Evolutionary conservation across 1,284 basidiomycete genomes (phyloP), one percentile per base, ranked within the genome.

Genomic region (Pterulicium gracile): DNA sequence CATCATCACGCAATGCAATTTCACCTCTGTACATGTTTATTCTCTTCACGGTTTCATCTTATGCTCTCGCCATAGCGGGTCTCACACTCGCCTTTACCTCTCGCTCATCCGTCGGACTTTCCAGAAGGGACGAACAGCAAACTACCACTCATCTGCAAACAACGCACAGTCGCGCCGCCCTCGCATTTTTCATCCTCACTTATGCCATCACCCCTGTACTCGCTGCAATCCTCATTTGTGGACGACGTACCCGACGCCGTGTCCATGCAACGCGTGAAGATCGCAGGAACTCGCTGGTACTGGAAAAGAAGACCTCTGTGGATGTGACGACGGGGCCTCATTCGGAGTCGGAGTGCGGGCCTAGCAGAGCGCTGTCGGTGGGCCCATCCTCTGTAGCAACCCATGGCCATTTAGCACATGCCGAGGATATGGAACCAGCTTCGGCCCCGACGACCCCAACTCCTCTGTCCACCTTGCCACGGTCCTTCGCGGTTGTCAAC

Each of bases 11-110:
- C 21, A 57, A 48, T 46, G 58, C 56, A 42, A 46, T 59, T 20
- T 50, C 50, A 4, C 53, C 70, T 46, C 51, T 64, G 43, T 72
- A 65, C 52, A 48, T 65, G 3, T 65, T 68, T 24, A 57, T 60
- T 10, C 49, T 70, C 15, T 52, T 73, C 40, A 65, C 66, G 7
- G 48, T 79, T 20, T 65, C 61, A 5, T 74, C 78, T n/a, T 85
- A 77, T 56, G 75, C 65, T 20, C 52, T 77, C 19, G 84, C 82
- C 18, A 54, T 86, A 17, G 76, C 65, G 17, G 81, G 82, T 4
- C 58, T 87, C 32, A 71, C 66, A 15, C 66, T 70, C 2, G 69
- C 82, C 7, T 85, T 88, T 61, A 79, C 77, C 0, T 72, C 79
- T 20, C 68, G 74, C 46, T 63, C 65, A 3, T 55, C 56, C 10